Evolutionary conservation across 78 protist genomes (phyloP), one percentile per base, ranked within the genome.

Genomic region (Pigoraptor vietnamica): DNA sequence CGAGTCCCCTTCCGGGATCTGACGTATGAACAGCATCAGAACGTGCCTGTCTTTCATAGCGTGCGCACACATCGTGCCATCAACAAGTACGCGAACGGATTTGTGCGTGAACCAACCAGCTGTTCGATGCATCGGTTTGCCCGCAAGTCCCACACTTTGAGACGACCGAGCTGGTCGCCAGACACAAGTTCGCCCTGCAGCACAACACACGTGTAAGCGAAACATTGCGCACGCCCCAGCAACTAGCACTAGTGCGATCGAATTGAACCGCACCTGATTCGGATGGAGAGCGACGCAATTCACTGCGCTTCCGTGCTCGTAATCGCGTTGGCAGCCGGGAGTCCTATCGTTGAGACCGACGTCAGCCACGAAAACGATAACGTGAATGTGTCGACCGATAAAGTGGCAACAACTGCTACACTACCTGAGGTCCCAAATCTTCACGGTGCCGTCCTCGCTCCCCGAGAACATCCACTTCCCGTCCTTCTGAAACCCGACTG

Each of bases 361-460:
- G n/a, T n/a, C n/a, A n/a, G n/a, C n/a, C n/a, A n/a, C n/a, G n/a
- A n/a, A n/a, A n/a, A n/a, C n/a, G n/a, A n/a, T n/a, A n/a, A n/a
- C n/a, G n/a, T n/a, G n/a, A n/a, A n/a, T n/a, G n/a, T n/a, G n/a
- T n/a, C n/a, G n/a, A n/a, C n/a, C n/a, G n/a, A n/a, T n/a, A n/a
- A n/a, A n/a, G n/a, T n/a, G n/a, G n/a, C n/a, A n/a, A n/a, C n/a
- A n/a, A n/a, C n/a, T 48, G 14, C 14, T 48, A 36, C 35, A 48
- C 6, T 81, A 84, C 90, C 98, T 89, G 39, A 98, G 29, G 90
- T 98, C 99, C 99, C 99, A 98, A 33, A 98, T 93, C 93, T 96
- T 94, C 38, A 98, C 88, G 21, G 98, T 96, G 37, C 95, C 94
- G 88, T 98, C 99, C 87, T 98, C 99, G 81, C 97, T 93, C 33